These are phyloP conservation scores for Saccharomycopsis vini DNA, from an alignment of 805 yeast genomes.

Conservation along the genomic window DNA sequence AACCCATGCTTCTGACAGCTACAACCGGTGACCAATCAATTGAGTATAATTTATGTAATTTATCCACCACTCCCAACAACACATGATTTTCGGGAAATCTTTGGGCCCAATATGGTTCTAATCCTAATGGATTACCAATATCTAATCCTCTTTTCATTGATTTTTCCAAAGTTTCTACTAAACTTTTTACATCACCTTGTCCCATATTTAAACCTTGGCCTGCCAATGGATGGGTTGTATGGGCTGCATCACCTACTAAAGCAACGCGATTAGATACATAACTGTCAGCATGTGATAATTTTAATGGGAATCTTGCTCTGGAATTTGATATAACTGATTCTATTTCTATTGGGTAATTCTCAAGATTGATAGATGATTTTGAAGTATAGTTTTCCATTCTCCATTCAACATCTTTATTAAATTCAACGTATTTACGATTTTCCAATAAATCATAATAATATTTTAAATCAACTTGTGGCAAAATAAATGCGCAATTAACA, in stretches of 20 bases:
- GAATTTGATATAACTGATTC: slow-evolving; percentile 49
- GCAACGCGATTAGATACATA: slow-evolving; percentile 82
- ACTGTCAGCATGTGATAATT: slow-evolving; percentile 82
- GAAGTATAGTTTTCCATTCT: slow-evolving; percentile 39
- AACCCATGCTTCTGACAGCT: slow-evolving; percentile 64
- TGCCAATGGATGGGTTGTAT: slow-evolving; percentile 92
- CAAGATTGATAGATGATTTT: slow-evolving; percentile 38
- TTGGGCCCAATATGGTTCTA: slow-evolving; percentile 83
- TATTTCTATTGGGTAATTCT: slow-evolving; percentile 56
- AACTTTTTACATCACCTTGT: slow-evolving; percentile 75
- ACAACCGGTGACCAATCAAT: slow-evolving; percentile 70
- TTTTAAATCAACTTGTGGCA: slow-evolving; percentile 67
- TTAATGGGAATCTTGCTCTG: slow-evolving; percentile 83
- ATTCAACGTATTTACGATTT: slow-evolving; percentile 30
- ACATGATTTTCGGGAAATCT: slow-evolving; percentile 74
- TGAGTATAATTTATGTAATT: slow-evolving; percentile 78
- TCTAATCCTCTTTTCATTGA: slow-evolving; percentile 78
- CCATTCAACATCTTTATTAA: slow-evolving; percentile 67
- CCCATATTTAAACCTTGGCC: slow-evolving; percentile 99
- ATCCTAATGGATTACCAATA: slow-evolving; percentile 69
- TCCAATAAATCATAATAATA: slow-evolving; percentile 41
- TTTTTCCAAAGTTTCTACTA: slow-evolving; percentile 58
- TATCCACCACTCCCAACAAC: slow-evolving; percentile 82
- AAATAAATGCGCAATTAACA: slow-evolving; percentile 80
- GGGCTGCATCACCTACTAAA: slow-evolving; percentile 97